phyloP scores from a whole-genome alignment of 2,329 filamentous ascomycete genomes.

The Rhynchosporium agropyri region DNA sequence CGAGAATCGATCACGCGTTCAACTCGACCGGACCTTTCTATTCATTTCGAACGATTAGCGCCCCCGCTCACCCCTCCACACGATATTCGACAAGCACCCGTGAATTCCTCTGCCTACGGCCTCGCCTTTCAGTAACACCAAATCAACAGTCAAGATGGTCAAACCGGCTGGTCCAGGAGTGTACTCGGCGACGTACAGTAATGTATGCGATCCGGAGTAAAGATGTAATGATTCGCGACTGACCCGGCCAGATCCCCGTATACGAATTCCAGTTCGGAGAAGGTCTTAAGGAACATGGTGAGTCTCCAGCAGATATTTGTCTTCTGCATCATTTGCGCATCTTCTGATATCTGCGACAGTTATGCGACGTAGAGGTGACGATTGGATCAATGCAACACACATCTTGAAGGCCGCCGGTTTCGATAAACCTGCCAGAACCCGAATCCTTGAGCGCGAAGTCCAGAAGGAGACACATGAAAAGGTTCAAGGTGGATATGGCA shows the following conservation, averaged over 20 bases:
- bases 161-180: constrained; percentile 47
- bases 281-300: constrained; percentile 75
- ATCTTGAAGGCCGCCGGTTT: constrained; percentile 97
- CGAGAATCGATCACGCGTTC: not conserved
- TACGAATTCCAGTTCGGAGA: constrained; percentile 88
- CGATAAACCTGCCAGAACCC: constrained; percentile 92
- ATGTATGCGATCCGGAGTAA: constrained; percentile 47
- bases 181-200: constrained; percentile 71
- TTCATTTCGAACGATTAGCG: constrained; percentile 7
- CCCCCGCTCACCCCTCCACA: not conserved
- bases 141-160: constrained; percentile 37
- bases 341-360: constrained; percentile 45
- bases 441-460: constrained; percentile 94
- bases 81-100: not conserved
- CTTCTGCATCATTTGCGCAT: not conserved
- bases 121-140: not conserved
- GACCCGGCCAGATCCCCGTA: constrained; percentile 73
- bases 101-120: not conserved
- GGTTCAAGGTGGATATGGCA: constrained; percentile 96
- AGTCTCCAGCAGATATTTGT: constrained; percentile 1
- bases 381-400: constrained; percentile 99
- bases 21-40: not conserved
- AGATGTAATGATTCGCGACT: constrained; percentile 13
- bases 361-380: constrained; percentile 89
- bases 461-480: constrained; percentile 97